These are phyloP conservation scores for Barnettozyma californica DNA, from an alignment of 805 yeast species.

Conservation along the genomic window DNA sequence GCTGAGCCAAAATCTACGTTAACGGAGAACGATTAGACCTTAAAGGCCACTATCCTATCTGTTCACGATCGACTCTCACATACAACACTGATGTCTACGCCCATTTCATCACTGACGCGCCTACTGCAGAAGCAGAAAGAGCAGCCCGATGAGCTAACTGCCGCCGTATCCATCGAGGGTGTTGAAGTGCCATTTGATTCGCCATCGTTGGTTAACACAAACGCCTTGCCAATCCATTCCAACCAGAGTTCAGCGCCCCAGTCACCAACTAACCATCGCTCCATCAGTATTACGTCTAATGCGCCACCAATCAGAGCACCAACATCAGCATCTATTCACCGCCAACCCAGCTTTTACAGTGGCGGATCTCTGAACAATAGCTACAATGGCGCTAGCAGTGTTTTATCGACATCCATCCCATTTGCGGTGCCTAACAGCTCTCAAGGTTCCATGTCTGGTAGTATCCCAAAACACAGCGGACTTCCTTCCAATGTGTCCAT, in stretches of 20 bases:
- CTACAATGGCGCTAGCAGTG: conserved; percentile 10
- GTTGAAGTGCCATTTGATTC: conserved; percentile 19
- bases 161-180: conserved; percentile 27
- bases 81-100: conserved; percentile 2
- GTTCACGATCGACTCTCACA: background rate
- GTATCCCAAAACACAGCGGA: conserved; percentile 31
- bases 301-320: conserved; percentile 29
- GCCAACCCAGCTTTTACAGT: conserved; percentile 20
- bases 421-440: conserved; percentile 21
- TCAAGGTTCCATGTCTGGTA: conserved; percentile 3
- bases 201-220: conserved; percentile 1
- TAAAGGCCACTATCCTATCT: background rate
- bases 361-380: conserved; percentile 11
- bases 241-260: conserved; percentile 1
- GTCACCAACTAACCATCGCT: conserved; percentile 1
- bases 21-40: background rate
- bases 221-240: conserved; percentile 1
- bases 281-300: conserved; percentile 10
- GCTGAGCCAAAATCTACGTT: background rate
- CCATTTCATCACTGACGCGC: conserved; percentile 25
- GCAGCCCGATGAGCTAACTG: conserved; percentile 15
- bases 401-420: conserved; percentile 21
- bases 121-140: conserved; percentile 21
- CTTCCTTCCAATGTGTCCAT: conserved; percentile 36
- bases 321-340: conserved; percentile 23